Evolutionary conservation across 352 stramenopile genomes (phyloP).

Genomic region (Phytopythium litorale): DNA sequence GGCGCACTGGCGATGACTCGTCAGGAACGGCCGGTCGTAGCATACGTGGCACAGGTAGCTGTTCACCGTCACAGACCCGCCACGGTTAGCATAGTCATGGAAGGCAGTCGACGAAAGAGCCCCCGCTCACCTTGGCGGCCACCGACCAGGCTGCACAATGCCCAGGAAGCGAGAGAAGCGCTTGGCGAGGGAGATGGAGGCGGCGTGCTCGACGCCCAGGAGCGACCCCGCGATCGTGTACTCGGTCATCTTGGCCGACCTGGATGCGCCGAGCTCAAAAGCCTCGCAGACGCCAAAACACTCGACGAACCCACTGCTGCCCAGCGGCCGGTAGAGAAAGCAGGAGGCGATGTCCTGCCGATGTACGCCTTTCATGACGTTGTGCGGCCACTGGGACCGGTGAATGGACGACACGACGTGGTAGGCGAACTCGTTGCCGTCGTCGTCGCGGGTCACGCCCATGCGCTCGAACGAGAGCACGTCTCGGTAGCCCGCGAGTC

Average conservation of each 20-base stretch:
- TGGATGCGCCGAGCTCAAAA: conserved; percentile 21
- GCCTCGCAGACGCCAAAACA: conserved; percentile 37
- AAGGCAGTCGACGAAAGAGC: background rate
- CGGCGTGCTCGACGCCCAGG: conserved; percentile 26
- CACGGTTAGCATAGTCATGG: background rate
- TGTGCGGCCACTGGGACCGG: conserved; percentile 33
- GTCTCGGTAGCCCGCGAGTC: conserved; percentile 27
- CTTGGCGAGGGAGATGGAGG: conserved; percentile 20
- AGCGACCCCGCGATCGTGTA: conserved; percentile 28
- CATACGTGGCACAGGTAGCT: conserved; percentile 34
- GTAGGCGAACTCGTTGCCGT: conserved; percentile 34
- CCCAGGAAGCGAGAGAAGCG: conserved; percentile 20
- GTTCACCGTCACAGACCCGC: background rate
- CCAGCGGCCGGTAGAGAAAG: conserved; percentile 30
- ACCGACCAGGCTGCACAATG: conserved; percentile 23
- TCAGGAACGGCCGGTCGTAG: conserved; percentile 16
- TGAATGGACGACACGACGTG: conserved; percentile 44
- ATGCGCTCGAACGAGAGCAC: conserved; percentile 42
- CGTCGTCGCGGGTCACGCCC: conserved; percentile 21
- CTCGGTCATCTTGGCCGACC: conserved; percentile 25
- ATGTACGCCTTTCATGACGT: conserved; percentile 27
- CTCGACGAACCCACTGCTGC: conserved; percentile 23
- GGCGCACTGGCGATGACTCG: conserved; percentile 21
- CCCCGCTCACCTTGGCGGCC: conserved; percentile 17
- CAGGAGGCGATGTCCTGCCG: conserved; percentile 31